Percentiles rank a stretch among this genome's conserved stretches.
Conservation (phyloP, 345 rosid genomes). For the Citrus sp. region DNA sequence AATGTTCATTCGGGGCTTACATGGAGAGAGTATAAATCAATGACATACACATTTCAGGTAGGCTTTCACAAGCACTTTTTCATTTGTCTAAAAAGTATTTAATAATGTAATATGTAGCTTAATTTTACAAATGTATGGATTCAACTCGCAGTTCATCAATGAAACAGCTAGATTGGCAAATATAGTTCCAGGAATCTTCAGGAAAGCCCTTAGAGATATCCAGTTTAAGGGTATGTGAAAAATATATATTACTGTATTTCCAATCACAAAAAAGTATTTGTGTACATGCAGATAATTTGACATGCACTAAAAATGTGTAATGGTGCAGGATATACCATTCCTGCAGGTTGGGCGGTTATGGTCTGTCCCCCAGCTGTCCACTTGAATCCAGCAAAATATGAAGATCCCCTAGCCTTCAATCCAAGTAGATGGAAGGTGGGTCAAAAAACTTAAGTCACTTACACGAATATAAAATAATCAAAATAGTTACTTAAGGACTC, state of each 20-base stretch:
- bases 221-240: constrained; percentile 59
- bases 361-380: constrained; percentile 96
- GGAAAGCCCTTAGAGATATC: constrained; percentile 72
- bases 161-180: constrained; percentile 95
- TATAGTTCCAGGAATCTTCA: constrained; percentile 91
- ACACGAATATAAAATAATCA: background rate
- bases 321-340: constrained; percentile 78
- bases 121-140: constrained; percentile 19
- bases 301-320: background rate
- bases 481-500: background rate
- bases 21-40: constrained; percentile 95
- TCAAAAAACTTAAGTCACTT: constrained; percentile 2
- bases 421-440: constrained; percentile 93
- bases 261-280: background rate
- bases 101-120: background rate
- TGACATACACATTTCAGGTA: constrained; percentile 95
- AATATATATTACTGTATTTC: background rate
- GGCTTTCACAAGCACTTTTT: constrained; percentile 7
- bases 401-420: constrained; percentile 72
- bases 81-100: background rate
- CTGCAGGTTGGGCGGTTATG: constrained; percentile 92
- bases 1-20: constrained; percentile 57
- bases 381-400: constrained; percentile 63
- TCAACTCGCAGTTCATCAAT: constrained; percentile 64
- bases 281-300: background rate